phyloP scores from a whole-genome alignment of 163 green algal genomes.

The Volvox carteri region DNA sequence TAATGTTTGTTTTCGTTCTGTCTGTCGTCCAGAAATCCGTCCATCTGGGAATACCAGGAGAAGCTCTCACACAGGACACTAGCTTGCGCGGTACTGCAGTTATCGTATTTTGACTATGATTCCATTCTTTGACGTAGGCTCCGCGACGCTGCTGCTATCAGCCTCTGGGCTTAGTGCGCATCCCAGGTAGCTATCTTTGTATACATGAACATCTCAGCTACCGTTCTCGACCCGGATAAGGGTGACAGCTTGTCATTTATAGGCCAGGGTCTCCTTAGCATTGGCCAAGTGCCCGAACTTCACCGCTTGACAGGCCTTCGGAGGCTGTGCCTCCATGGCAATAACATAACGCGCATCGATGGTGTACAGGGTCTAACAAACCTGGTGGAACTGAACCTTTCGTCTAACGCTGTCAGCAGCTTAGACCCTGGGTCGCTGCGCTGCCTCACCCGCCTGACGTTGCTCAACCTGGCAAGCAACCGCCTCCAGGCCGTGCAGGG shows the following conservation, averaged over 20 bases:
- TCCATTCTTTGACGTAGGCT: no score
- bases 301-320: slow-evolving; percentile 49
- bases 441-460: slow-evolving; percentile 66
- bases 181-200: no score
- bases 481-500: slow-evolving; percentile 65
- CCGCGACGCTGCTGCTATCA: no score
- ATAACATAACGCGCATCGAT: slow-evolving; percentile 72
- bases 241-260: slow-evolving; percentile 62
- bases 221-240: not conserved
- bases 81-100: no score
- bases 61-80: no score
- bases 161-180: no score
- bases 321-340: slow-evolving; percentile 82
- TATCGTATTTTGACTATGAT: no score
- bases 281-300: slow-evolving; percentile 67
- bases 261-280: slow-evolving; percentile 61
- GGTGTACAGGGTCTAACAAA: slow-evolving; percentile 62
- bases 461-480: slow-evolving; percentile 85
- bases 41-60: no score
- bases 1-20: not conserved
- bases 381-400: slow-evolving; percentile 80
- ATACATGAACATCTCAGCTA: not conserved
- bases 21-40: not conserved
- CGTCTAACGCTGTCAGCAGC: slow-evolving; percentile 74
- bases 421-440: slow-evolving; percentile 59